Evolutionary conservation across 805 yeast species (phyloP), one percentile per base, ranked within the genome.

Genomic region (Candida orba): DNA sequence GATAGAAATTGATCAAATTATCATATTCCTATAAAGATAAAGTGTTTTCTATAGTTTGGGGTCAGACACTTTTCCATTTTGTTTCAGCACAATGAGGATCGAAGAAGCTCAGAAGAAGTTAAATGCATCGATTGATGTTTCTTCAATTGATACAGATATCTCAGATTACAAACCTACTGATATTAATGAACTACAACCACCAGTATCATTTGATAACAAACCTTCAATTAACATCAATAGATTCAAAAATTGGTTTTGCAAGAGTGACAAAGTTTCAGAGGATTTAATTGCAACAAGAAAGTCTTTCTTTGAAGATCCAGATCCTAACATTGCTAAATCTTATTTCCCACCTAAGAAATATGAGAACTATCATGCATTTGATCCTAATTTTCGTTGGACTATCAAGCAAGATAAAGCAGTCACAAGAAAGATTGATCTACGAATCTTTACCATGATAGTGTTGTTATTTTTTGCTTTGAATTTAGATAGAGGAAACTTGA

Each of bases 401-500:
- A 17, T 34, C 10, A 34, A 22, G 13, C 27, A 34, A 23, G 37
- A 34, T 23, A 34, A 22, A 23, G 37, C 37, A 17, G 37, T 34
- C 14, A 34, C 37, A 22, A 34, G 29, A 34, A 34, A n/a, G 14
- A 34, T 34, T 23, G 37, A 34, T 23, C 13, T 22, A 14, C 22
- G 37, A 22, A 23, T 34, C 8, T 34, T 34, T 23, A 34, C 37
- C 8, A 34, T 34, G 37, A 20, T 34, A 22, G 37, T 34, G n/a
- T 10, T 8, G 22, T 23, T 34, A 34, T 37, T 37, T 18, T 37
- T 37, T 30, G 20, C 30, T n/a, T 37, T 37, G 8, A 34, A 37
- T 15, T 22, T 37, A n/a, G 40, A 37, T 31, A 37, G 40, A 37
- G 25, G 34, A 14, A 37, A 37, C 30, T 15, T 37, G 7, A 25